Conservation (phyloP, 306 rosid genomes). For the Ceratonia siliqua region DNA sequence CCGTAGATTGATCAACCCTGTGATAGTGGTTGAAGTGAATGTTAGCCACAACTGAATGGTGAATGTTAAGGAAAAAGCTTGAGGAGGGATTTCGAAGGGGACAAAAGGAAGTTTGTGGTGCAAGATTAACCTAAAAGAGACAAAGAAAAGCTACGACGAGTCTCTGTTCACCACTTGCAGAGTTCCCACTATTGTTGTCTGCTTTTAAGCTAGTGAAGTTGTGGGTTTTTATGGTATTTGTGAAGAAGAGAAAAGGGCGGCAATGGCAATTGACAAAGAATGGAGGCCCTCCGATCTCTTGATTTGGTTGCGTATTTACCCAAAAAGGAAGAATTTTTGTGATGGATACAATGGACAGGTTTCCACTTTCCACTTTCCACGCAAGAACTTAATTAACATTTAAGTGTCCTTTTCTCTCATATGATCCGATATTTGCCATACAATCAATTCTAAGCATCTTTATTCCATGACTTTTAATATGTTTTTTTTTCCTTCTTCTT, state of each 20-base stretch:
- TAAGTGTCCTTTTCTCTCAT: not conserved
- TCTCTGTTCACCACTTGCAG: not conserved
- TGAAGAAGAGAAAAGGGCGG: not conserved
- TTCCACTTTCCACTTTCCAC: slow-evolving; percentile 31
- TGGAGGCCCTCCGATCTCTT: not conserved
- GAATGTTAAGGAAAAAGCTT: not conserved
- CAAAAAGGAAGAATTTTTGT: not conserved
- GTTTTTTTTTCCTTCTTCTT: too few species aligned
- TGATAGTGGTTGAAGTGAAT: not conserved
- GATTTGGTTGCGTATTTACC: slow-evolving; percentile 8
- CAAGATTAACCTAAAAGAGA: slow-evolving; percentile 20
- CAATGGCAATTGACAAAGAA: not conserved
- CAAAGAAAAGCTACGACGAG: not conserved
- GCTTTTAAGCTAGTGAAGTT: not conserved
- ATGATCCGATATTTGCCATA: too few species aligned
- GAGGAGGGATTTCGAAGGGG: slow-evolving; percentile 32
- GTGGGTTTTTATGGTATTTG: not conserved
- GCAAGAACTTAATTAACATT: slow-evolving; percentile 2
- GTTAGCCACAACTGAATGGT: not conserved
- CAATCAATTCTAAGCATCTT: too few species aligned
- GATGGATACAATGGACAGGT: not conserved
- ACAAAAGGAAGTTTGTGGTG: slow-evolving; percentile 30
- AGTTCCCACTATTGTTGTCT: not conserved
- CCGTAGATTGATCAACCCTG: slow-evolving; percentile 5
- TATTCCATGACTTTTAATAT: too few species aligned